Conservation (phyloP, 2,329 filamentous ascomycete genomes). For the Arthrobotrys megalospora region DNA sequence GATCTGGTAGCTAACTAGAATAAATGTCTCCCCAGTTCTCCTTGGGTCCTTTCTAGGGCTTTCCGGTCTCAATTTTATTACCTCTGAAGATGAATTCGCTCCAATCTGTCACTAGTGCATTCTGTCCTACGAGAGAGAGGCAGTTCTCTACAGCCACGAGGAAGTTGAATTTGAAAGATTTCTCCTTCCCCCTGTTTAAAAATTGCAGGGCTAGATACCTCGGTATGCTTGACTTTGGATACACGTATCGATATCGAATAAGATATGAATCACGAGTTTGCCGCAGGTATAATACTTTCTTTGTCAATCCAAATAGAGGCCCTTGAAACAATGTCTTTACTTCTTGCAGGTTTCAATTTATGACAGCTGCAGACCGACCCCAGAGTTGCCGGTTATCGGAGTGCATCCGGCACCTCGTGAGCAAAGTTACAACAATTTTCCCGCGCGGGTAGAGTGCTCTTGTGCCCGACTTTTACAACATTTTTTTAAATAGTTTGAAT, state of each 20-base stretch:
- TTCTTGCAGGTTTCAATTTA: not conserved
- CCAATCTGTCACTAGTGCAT: not conserved
- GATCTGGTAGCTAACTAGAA: not conserved
- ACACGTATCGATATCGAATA: not conserved
- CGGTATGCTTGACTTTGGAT: not conserved
- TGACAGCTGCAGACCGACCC: conserved; percentile 2
- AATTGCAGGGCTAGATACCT: not conserved
- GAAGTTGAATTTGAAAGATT: not conserved
- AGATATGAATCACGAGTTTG: not conserved
- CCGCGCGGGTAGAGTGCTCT: conserved; percentile 1
- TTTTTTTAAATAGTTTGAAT: not conserved
- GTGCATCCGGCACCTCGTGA: conserved; percentile 29
- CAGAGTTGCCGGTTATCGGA: conserved; percentile 18
- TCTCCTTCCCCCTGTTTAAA: not conserved
- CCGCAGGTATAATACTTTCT: not conserved
- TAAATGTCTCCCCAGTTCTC: not conserved
- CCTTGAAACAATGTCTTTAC: not conserved
- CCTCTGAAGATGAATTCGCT: not conserved
- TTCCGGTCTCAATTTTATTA: not conserved
- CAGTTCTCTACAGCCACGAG: not conserved
- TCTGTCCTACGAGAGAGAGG: not conserved
- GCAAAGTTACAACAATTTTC: conserved; percentile 21
- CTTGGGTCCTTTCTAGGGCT: not conserved
- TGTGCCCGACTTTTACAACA: not conserved
- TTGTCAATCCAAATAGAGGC: not conserved